A percentile compares a stretch with the other conserved stretches of the same genome.
Evolutionary conservation across 495 filamentous ascomycete genomes (phyloP).

Genomic region (Rhypophila decipiens): DNA sequence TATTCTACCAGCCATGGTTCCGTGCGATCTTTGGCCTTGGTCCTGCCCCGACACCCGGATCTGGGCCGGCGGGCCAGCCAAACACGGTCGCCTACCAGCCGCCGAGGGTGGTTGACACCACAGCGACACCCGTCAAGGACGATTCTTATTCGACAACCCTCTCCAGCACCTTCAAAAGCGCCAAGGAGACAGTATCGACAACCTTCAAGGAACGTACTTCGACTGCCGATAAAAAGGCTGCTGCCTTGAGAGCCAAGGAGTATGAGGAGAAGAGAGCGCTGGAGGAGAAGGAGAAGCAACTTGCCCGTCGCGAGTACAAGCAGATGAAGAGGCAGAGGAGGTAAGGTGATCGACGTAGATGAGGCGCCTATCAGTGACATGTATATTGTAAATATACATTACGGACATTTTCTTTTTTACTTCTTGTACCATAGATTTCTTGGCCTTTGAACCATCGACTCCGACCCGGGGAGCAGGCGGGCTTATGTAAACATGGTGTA

Average conservation of each 20-base stretch:
- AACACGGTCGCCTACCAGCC: conserved; percentile 19
- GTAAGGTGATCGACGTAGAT: background rate
- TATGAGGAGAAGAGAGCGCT: conserved; percentile 42
- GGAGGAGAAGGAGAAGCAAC: conserved; percentile 35
- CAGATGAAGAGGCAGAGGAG: conserved; percentile 3
- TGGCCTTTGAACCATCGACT: no score
- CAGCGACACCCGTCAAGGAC: conserved; percentile 9
- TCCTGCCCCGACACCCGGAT: conserved; percentile 39
- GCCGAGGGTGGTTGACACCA: conserved; percentile 22
- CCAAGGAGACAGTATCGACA: conserved; percentile 30
- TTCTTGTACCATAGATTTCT: background rate
- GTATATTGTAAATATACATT: background rate
- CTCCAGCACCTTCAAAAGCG: conserved; percentile 18
- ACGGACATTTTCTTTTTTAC: background rate
- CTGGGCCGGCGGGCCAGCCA: conserved; percentile 9
- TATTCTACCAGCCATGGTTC: conserved; percentile 45
- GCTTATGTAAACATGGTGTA: background rate
- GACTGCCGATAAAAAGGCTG: background rate
- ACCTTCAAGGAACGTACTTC: conserved; percentile 16
- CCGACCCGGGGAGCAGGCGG: background rate
- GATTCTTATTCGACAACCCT: conserved; percentile 13
- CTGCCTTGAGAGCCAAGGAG: conserved; percentile 27
- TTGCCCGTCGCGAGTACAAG: conserved; percentile 27
- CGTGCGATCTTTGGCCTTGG: conserved; percentile 44
- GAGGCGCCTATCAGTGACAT: no score